Conservation (phyloP, 768 basidiomycete species). For the Leccinum barrowsii region DNA sequence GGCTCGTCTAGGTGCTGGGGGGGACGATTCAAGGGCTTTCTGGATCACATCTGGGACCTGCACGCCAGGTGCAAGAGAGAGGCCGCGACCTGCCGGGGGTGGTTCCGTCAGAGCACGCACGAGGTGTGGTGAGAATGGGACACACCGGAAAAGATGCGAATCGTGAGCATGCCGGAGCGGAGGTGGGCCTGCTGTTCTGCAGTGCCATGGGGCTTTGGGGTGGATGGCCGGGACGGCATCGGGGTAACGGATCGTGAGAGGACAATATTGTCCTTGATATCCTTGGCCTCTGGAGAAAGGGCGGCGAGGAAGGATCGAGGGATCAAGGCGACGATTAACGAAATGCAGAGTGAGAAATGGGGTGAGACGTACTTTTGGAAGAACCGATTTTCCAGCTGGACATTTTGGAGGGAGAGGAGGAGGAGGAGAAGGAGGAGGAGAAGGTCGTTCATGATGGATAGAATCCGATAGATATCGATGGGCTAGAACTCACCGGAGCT, state of each 20-base stretch:
- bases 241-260: constrained; percentile 78
- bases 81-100: constrained; percentile 59
- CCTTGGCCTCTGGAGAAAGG: constrained; percentile 54
- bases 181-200: constrained; percentile 53
- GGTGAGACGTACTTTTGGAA: constrained; percentile 29
- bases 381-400: constrained; percentile 52
- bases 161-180: constrained; percentile 88
- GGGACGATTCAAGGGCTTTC: constrained; percentile 66
- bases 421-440: background rate
- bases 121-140: constrained; percentile 19
- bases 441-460: background rate
- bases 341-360: background rate
- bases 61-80: constrained; percentile 74
- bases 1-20: constrained; percentile 50
- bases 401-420: constrained; percentile 33
- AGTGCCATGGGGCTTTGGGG: constrained; percentile 57
- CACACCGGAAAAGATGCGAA: constrained; percentile 90
- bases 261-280: constrained; percentile 64
- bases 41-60: constrained; percentile 83
- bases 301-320: constrained; percentile 2
- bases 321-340: constrained; percentile 1
- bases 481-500: background rate
- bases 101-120: background rate
- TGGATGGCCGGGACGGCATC: constrained; percentile 76
- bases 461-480: background rate